Conservation (phyloP, 208 protist genomes). For the Blastocrithidia nonstop region DNA sequence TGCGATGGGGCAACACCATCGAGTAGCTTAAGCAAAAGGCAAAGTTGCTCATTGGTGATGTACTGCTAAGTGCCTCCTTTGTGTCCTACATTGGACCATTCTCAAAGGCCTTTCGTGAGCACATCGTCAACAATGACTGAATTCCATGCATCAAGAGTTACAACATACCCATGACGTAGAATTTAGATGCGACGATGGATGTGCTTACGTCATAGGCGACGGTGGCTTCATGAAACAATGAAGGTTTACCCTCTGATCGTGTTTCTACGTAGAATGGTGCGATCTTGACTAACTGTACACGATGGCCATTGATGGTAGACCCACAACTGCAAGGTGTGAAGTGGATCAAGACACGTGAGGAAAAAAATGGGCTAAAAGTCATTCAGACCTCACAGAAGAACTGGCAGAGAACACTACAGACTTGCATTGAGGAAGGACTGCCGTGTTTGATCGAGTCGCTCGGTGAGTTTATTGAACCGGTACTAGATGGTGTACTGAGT, state of each 20-base stretch:
- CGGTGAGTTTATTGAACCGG: constrained; percentile 92
- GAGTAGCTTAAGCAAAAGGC: constrained; percentile 79
- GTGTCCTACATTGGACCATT: constrained; percentile 98
- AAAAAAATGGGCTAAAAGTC: constrained; percentile 89
- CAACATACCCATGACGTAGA: constrained; percentile 88
- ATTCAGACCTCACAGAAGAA: constrained; percentile 84
- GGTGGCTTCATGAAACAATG: constrained; percentile 95
- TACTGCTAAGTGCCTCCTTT: constrained; percentile 93
- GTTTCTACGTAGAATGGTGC: constrained; percentile 96
- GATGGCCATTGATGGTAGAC: constrained; percentile 98
- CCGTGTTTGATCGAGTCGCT: constrained; percentile 93
- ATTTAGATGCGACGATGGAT: constrained; percentile 86
- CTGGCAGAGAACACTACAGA: constrained; percentile 86
- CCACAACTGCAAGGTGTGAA: constrained; percentile 96
- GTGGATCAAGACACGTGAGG: constrained; percentile 94
- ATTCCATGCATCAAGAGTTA: constrained; percentile 79
- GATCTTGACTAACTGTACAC: constrained; percentile 90
- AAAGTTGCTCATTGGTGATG: constrained; percentile 92
- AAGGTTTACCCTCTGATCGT: constrained; percentile 93
- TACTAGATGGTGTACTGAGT: constrained; percentile 94
- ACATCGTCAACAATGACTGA: constrained; percentile 88
- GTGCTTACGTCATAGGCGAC: constrained; percentile 83
- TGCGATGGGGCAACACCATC: constrained; percentile 93
- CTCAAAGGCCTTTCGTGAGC: constrained; percentile 89
- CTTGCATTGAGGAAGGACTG: constrained; percentile 84